Base-by-base conservation (phyloP, 1,284 basidiomycete genomes). In the Apiotrichum brassicae region DNA sequence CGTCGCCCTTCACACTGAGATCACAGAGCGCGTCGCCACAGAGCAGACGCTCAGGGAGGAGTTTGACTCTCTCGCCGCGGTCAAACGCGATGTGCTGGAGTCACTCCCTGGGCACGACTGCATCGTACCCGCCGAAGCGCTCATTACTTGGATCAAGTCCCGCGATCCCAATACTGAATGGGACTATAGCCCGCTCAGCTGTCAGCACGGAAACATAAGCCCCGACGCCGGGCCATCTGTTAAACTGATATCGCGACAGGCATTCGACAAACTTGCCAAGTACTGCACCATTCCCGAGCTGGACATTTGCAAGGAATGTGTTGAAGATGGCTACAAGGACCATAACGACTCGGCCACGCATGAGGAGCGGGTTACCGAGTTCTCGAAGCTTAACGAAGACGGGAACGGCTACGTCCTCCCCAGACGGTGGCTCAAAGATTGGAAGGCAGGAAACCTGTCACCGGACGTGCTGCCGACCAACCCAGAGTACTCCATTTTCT, bases 231-330 rank as follows among this genome's bases (percentile, higher is more conserved):
- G 51, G 0, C 20, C 26, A 7, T 51, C 59, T 1, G 16, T 44
- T 2, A 49, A 51, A 4, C 41, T 63, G 20, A 59, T 69, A 14
- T 68, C 66, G 0, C 43, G 38, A 6, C 45, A 37, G 11, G 66
- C 65, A 1, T 62, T 61, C 34, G 56, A 63, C 13, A 36, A 36
- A 16, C 58, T 70, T 25, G 36, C 19, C 6, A 19, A 20, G 12
- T 28, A 46, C 23, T 44, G 48, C 16, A 32, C 23, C 14, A 23
- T 59, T 18, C 54, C 54, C 0, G 43, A 53, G 9, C 26, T 63
- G 14, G 58, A 63, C 12, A 50, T 68, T 22, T 71, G 68, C 46
- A 13, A 30, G 1, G 16, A 32, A 2, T 71, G 68, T 43, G 53
- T 69, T 16, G 59, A 49, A 20, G 45, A 41, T 0, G 51, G 38